Percentiles rank a stretch among this genome's conserved stretches.
These are phyloP conservation scores for Pestalotiopsis sp. DNA, from an alignment of 2,329 filamentous ascomycete species.

Conservation along the genomic window DNA sequence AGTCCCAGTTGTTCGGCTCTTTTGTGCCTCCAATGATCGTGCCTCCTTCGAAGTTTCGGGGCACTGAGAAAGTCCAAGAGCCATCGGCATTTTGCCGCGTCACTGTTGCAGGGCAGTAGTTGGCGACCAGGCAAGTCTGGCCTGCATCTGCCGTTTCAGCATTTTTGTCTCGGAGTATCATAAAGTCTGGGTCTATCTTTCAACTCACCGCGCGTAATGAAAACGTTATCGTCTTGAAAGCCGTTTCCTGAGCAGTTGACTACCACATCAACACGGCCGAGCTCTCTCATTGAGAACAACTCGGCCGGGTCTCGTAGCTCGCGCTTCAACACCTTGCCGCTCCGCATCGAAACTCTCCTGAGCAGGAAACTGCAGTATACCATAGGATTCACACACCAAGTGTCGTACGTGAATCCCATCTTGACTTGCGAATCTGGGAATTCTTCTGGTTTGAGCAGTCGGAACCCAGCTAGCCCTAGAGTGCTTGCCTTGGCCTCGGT, in stretches of 20 bases:
- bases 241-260: conserved; percentile 51
- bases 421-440: conserved; percentile 42
- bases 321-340: conserved; percentile 37
- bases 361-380: conserved; percentile 53
- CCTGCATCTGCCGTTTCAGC: conserved; percentile 27
- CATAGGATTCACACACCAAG: conserved; percentile 58
- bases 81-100: conserved; percentile 67
- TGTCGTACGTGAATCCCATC: conserved; percentile 54
- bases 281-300: conserved; percentile 35
- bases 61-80: conserved; percentile 64
- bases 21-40: conserved; percentile 70
- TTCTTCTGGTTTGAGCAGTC: conserved; percentile 36
- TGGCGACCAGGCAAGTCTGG: conserved; percentile 48
- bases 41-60: conserved; percentile 62
- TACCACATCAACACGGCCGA: conserved; percentile 33
- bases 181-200: neutral
- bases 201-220: conserved; percentile 43
- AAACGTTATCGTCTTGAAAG: conserved; percentile 43
- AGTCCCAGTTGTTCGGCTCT: conserved; percentile 58
- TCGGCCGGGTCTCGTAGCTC: conserved; percentile 40
- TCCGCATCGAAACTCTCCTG: conserved; percentile 40
- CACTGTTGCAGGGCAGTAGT: conserved; percentile 39
- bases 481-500: conserved; percentile 32
- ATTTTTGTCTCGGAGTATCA: neutral
- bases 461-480: conserved; percentile 40